Evolutionary conservation across 2,329 filamentous ascomycete genomes (phyloP), one percentile per base, ranked within the genome.

Genomic region (Colletotrichum chlorophyti): DNA sequence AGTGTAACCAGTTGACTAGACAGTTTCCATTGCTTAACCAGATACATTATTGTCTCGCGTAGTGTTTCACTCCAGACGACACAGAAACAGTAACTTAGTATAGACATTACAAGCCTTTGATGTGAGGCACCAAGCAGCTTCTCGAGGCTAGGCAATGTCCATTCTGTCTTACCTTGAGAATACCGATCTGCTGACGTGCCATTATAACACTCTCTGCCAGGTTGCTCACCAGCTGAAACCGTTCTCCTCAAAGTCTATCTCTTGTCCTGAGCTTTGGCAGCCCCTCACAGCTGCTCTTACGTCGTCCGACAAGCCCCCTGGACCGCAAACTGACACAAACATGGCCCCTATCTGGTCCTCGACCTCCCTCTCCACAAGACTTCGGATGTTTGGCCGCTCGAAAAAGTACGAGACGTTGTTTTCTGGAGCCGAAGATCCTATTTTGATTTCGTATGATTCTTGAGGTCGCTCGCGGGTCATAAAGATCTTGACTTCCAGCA

Each of bases 331-430:
- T 50, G 81, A 82, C 37, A 91, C 86, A 6, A 82, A 87, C 77
- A 90, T 88, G 7, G 87, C 86, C 10, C 88, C 88, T 19, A 88
- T 75, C 65, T 87, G 84, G 53, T 82, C 77, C 66, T 82, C 79
- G 53, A 86, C 82, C 72, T 90, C 88, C 69, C 83, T 81, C 43
- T 83, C n/a, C n/a, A 79, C 40, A 91, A 73, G 17, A 91, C 70
- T 0, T 83, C 80, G 43, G 26, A 89, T 79, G 63, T 90, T 84
- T 6, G 88, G 88, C 64, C 87, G 80, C 3, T 88, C 88, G 5
- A 86, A 83, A 69, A 85, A 86, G 85, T 91, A 89, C 68, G 88
- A 86, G n/a, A 91, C 87, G 38, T 83, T 87, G 2, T 81, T 76
- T 40, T 80, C 85, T 2, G 87, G 86, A 19, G n/a, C 21, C 19